A percentile compares a stretch with the other conserved stretches of the same genome.
phyloP scores from a whole-genome alignment of 257 asterid genomes.

The Ilex asprella region DNA sequence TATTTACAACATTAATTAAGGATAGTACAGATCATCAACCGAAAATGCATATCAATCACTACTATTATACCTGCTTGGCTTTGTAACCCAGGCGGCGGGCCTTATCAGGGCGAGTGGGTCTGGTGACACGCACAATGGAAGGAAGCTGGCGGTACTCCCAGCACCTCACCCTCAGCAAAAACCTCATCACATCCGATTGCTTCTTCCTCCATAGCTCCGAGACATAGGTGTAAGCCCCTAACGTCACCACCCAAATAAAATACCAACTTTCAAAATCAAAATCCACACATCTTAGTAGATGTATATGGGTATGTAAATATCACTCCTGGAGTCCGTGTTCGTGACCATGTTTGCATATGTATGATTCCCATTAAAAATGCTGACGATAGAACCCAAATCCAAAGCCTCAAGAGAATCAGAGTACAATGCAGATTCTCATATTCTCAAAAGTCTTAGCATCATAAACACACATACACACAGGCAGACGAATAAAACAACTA shows the following conservation, averaged over 20 bases:
- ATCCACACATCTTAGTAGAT: no score
- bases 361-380: no score
- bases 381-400: no score
- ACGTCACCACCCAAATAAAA: neutral
- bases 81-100: conserved; percentile 70
- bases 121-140: conserved; percentile 54
- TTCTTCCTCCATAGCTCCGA: conserved; percentile 68
- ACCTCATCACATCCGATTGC: conserved; percentile 67
- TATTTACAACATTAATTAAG: no score
- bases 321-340: no score
- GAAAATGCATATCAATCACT: neutral
- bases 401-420: no score
- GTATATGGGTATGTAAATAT: no score
- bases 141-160: conserved; percentile 79
- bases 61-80: conserved; percentile 49
- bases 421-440: no score
- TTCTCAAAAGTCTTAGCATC: no score
- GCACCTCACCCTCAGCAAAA: conserved; percentile 55
- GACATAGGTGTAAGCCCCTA: conserved; percentile 60
- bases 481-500: no score
- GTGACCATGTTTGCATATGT: no score
- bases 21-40: neutral
- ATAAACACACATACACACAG: no score
- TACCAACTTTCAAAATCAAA: neutral
- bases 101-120: conserved; percentile 63